phyloP scores from a whole-genome alignment of 23 red algal genomes.

The Gracilariopsis chorda region DNA sequence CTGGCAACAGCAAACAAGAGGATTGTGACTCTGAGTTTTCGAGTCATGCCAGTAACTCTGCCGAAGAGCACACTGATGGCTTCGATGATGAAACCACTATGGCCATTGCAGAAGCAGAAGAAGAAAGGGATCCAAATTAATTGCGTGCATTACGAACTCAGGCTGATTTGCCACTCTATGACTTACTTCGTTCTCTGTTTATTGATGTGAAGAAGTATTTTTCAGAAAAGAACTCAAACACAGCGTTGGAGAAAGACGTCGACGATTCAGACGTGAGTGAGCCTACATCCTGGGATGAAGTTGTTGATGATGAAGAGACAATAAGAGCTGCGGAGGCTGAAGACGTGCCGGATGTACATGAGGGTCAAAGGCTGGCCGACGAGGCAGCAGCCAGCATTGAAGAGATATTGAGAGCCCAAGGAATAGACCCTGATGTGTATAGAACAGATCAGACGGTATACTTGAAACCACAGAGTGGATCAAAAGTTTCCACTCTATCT shows the following conservation, averaged over 20 bases:
- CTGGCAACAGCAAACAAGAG: background rate
- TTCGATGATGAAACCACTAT: background rate
- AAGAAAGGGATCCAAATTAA: background rate
- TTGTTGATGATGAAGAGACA: slow-evolving; percentile 64
- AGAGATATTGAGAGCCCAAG: slow-evolving; percentile 67
- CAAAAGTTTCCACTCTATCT: background rate
- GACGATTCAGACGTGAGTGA: background rate
- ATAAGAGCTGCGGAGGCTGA: slow-evolving; percentile 47
- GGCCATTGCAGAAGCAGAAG: slow-evolving; percentile 5
- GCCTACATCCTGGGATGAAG: background rate
- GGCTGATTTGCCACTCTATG: slow-evolving; percentile 45
- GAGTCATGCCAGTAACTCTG: background rate
- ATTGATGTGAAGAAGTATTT: slow-evolving; percentile 45
- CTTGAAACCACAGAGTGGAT: background rate
- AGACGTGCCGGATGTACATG: slow-evolving; percentile 30
- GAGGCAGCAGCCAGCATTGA: slow-evolving; percentile 52
- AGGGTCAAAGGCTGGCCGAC: slow-evolving; percentile 9
- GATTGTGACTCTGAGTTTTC: background rate
- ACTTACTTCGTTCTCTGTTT: slow-evolving; percentile 51
- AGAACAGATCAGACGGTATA: slow-evolving; percentile 19
- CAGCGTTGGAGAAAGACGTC: background rate
- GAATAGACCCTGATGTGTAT: slow-evolving; percentile 62
- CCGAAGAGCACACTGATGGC: background rate
- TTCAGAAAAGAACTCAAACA: background rate
- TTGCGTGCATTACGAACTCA: background rate